Conservation (phyloP, 148 eudicot species). For the Vaccinium myrtillus region DNA sequence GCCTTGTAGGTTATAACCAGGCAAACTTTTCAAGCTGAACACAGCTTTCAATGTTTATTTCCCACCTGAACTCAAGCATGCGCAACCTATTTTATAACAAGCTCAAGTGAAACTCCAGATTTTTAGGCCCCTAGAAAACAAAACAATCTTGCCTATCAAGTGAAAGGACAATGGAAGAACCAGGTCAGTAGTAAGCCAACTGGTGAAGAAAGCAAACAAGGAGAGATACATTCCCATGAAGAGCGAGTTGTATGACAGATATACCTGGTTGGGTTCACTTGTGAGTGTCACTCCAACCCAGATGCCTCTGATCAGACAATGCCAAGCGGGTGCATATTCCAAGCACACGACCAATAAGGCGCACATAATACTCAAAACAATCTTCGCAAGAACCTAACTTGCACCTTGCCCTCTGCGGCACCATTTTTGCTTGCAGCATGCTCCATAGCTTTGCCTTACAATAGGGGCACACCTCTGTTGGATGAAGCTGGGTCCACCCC, state of each 20-base stretch:
- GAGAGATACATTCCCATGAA: background rate
- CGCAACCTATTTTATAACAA: background rate
- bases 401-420: slow-evolving; percentile 85
- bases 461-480: slow-evolving; percentile 76
- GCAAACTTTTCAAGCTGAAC: slow-evolving; percentile 3
- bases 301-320: too few species aligned
- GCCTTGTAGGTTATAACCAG: background rate
- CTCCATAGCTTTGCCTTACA: slow-evolving; percentile 69
- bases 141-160: background rate
- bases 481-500: slow-evolving; percentile 55
- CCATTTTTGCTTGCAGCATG: slow-evolving; percentile 77
- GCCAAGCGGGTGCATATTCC: too few species aligned
- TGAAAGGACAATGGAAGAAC: background rate
- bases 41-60: background rate
- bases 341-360: background rate
- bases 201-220: background rate
- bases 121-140: too few species aligned
- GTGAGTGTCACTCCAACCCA: background rate
- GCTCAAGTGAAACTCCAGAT: background rate
- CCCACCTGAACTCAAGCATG: background rate
- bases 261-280: background rate
- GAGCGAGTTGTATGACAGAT: background rate
- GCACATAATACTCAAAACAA: background rate
- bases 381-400: slow-evolving; percentile 87
- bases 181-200: background rate